Evolutionary conservation across 441 rosid genomes (phyloP), one percentile per base, ranked within the genome.

Genomic region (Mallotus repandus): DNA sequence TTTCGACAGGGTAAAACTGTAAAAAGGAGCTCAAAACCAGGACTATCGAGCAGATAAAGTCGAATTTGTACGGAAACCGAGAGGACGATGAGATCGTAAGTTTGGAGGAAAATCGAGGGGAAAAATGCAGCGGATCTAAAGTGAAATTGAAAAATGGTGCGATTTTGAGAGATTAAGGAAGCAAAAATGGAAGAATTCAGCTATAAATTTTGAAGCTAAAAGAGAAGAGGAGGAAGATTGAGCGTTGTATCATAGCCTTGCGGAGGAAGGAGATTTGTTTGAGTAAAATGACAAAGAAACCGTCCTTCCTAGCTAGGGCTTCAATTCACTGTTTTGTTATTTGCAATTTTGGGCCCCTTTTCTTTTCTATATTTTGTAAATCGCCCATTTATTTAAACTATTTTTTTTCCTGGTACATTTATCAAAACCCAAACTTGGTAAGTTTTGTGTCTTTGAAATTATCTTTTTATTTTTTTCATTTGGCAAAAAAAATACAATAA

Each of bases 111-210:
- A 80, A 74, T 71, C 76, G 52, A 69, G 72, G 67, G 53, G 22
- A 70, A 52, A 73, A 60, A 71, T 74, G 70, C 22, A 29, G n/a
- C 87, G 73, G 88, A 85, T 86, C 90, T 78, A 68, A 19, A 68
- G 56, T 14, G 21, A 50, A 41, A 64, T 61, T 13, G 66, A 54
- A 49, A 66, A 74, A 80, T 54, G 9, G 35, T n/a, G 52, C 46
- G 45, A 54, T 29, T 66, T 55, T 7, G 14, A 16, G 52, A 13
- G 10, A 14, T 59, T 48, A 52, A 21, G 3, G 22, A 72, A 71
- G 77, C 21, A 38, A 74, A 69, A 74, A 50, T 66, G 45, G 22
- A 54, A 61, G 9, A 66, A 69, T 53, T 77, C 63, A 32, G 32
- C 45, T 59, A 21, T 60, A 52, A 45, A 54, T 21, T 58, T 46